Percentiles rank a stretch among this genome's conserved stretches.
phyloP scores from a whole-genome alignment of 257 asterid genomes.

The Plantago major region DNA sequence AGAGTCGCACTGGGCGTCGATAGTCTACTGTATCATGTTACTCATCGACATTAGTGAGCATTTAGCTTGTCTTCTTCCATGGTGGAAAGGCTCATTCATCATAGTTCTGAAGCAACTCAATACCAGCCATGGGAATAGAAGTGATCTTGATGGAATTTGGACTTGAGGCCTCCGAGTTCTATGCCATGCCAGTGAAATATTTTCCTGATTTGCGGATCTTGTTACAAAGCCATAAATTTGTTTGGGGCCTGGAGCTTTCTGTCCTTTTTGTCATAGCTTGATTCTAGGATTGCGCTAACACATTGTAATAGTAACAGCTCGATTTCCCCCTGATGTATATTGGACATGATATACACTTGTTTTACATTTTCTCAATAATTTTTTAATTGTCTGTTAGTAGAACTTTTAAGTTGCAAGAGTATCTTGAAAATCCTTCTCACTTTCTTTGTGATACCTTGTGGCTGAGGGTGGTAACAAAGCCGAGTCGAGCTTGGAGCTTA shows the following conservation, averaged over 20 bases:
- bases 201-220: background rate
- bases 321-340: too few species aligned
- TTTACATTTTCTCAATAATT: background rate
- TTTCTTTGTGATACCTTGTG: too few species aligned
- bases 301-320: background rate
- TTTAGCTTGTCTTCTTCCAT: constrained; percentile 8
- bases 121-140: background rate
- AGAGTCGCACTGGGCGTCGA: constrained; percentile 66
- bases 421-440: too few species aligned
- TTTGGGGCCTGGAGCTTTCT: background rate
- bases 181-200: too few species aligned
- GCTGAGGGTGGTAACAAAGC: too few species aligned
- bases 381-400: too few species aligned
- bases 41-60: constrained; percentile 1
- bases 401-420: too few species aligned
- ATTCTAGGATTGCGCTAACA: background rate
- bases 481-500: too few species aligned
- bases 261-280: too few species aligned
- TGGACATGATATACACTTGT: background rate
- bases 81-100: background rate
- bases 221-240: background rate
- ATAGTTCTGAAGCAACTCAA: too few species aligned
- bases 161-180: background rate
- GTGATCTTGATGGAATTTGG: background rate
- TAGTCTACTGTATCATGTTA: constrained; percentile 23